Percentiles rank a stretch among this genome's conserved stretches.
phyloP scores from a whole-genome alignment of 106 monocot genomes.

The Agapanthus africanus region DNA sequence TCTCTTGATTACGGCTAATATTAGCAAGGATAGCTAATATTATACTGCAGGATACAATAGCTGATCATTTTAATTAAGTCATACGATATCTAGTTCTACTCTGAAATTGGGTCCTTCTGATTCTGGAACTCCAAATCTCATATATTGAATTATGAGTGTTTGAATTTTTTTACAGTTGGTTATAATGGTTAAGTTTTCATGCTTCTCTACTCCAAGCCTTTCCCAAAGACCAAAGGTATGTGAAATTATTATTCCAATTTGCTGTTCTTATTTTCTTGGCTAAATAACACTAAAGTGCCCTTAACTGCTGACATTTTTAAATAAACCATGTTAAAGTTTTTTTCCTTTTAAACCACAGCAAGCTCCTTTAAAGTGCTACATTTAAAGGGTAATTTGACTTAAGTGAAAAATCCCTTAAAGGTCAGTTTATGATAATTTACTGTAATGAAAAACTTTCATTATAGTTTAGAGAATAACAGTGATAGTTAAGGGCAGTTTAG shows the following conservation, averaged over 20 bases:
- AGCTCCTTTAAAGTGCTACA: not conserved
- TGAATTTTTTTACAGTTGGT: too few relatives aligned
- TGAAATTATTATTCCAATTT: not conserved
- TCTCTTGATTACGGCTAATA: constrained; percentile 87
- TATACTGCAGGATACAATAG: too few relatives aligned
- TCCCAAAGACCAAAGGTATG: constrained; percentile 45
- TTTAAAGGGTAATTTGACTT: too few relatives aligned
- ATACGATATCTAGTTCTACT: not conserved
- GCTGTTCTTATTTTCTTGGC: too few relatives aligned
- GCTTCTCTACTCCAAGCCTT: constrained; percentile 32
- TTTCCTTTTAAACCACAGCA: not conserved
- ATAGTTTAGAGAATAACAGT: too few relatives aligned
- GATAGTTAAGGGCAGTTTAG: too few relatives aligned
- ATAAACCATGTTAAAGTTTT: not conserved
- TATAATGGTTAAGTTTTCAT: constrained; percentile 51
- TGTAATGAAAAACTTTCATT: too few relatives aligned
- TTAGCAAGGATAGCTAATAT: constrained; percentile 8
- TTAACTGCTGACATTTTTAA: not conserved
- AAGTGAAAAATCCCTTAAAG: too few relatives aligned
- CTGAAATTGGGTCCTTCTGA: not conserved
- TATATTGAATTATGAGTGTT: too few relatives aligned
- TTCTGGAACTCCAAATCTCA: not conserved
- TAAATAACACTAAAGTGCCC: too few relatives aligned
- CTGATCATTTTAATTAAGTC: too few relatives aligned
- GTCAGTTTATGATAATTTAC: too few relatives aligned